phyloP scores from a whole-genome alignment of 2,329 filamentous ascomycete genomes.

The Pseudogymnoascus sp. region DNA sequence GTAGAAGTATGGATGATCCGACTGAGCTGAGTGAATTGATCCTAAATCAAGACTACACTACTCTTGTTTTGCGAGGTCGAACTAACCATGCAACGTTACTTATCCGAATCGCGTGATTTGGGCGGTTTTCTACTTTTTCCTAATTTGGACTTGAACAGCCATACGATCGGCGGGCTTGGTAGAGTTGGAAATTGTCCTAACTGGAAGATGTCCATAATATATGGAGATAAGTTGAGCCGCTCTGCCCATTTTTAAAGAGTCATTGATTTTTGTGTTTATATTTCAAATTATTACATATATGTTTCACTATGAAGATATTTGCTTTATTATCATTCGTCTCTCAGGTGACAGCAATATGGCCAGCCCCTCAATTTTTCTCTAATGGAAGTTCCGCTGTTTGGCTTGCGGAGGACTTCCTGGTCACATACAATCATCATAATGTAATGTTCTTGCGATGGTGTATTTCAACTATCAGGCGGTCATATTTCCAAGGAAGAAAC shows the following conservation, averaged over 20 bases:
- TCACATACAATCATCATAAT: slow-evolving; percentile 52
- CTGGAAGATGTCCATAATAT: not conserved
- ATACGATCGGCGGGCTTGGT: not conserved
- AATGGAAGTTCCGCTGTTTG: slow-evolving; percentile 47
- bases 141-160: not conserved
- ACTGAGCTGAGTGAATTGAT: not conserved
- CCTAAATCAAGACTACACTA: not conserved
- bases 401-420: slow-evolving; percentile 43
- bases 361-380: slow-evolving; percentile 43
- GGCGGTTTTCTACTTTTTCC: not conserved
- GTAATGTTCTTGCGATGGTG: slow-evolving; percentile 41
- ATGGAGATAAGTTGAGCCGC: not conserved
- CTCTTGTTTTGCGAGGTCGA: not conserved
- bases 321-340: slow-evolving; percentile 18
- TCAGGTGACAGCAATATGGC: slow-evolving; percentile 46
- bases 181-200: not conserved
- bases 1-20: not conserved
- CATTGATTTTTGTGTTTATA: not conserved
- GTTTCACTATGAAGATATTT: slow-evolving; percentile 18
- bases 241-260: not conserved
- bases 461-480: slow-evolving; percentile 22
- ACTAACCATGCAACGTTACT: not conserved
- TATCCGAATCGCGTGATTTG: not conserved
- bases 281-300: not conserved
- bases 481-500: slow-evolving; percentile 18